Base-by-base conservation (phyloP, 192 early-diverging fungal species). In the Backusella tarrabulga region DNA sequence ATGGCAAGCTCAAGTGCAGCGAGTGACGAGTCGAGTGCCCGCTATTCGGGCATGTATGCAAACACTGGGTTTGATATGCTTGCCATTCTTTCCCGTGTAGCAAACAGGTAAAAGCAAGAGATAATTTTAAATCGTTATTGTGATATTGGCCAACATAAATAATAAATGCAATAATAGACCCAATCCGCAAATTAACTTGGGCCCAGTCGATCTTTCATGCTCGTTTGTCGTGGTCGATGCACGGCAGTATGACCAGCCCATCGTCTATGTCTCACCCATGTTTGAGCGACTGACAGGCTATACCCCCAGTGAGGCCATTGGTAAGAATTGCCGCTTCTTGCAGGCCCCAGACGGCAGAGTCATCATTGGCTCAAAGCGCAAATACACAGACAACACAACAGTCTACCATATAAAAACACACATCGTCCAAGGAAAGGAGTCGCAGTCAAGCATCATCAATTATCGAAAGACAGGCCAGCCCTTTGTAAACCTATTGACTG, bases 391-490 rank as follows among this genome's bases (percentile, higher is more conserved):
- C 73, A 89, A 92, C 71, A 77, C 76, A 14, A 80, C 90, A 0
- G 88, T 91, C 0, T 82, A 80, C 54, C 83, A 88, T 77, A 85
- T 93, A 17, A 85, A 86, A 29, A 84, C 83, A 17, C 79, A 81
- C 29, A 78, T 90, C 68, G 60, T 83, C 2, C 70, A 80, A 7
- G 78, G 85, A 8, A 85, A 91, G 50, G 92, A 93, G 83, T 88
- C 85, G 35, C 92, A 93, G 72, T 87, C 88, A 38, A 87, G 86
- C 8, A 80, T 92, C 17, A 89, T 93, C 32, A 93, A 93, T 77
- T 93, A 93, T 80, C 80, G 87, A 35, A 92, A 92, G 71, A 84
- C 81, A 21, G 91, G 91, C 29, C 89, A 89, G 82, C 87, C 92
- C 6, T 93, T 93, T 83, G 88, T 93, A 63, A 93, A 93, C 74